Percentiles rank a stretch among this genome's conserved stretches.
phyloP scores from a whole-genome alignment of 345 rosid genomes.

The Brassica rapa region DNA sequence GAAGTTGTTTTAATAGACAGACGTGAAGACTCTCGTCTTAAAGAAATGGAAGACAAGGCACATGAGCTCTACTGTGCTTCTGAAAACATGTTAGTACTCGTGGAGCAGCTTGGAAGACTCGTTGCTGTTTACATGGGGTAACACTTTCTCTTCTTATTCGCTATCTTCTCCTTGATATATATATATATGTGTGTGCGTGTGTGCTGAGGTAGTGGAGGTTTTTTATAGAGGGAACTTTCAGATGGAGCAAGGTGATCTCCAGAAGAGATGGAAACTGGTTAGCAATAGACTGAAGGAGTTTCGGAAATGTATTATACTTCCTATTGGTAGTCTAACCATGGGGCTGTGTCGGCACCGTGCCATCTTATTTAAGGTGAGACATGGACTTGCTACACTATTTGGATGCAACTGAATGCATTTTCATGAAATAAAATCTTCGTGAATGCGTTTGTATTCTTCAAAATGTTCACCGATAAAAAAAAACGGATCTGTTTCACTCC shows the following conservation, averaged over 20 bases:
- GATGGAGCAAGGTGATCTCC: conserved; percentile 81
- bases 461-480: not conserved
- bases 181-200: not conserved
- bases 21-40: conserved; percentile 69
- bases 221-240: conserved; percentile 70
- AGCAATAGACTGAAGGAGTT: conserved; percentile 69
- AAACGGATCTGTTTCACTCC: not conserved
- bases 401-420: not conserved
- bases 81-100: conserved; percentile 63
- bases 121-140: conserved; percentile 95
- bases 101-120: conserved; percentile 81
- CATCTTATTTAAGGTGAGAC: conserved; percentile 79
- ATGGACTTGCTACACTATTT: not conserved
- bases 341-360: conserved; percentile 99
- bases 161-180: not conserved
- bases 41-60: conserved; percentile 87
- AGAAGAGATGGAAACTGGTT: conserved; percentile 71
- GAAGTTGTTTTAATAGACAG: conserved; percentile 85
- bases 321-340: conserved; percentile 78
- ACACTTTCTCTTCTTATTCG: not conserved
- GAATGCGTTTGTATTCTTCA: not conserved
- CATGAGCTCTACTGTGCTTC: conserved; percentile 74
- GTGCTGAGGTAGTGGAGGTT: conserved; percentile 37
- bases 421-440: not conserved
- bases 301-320: conserved; percentile 75